Base-by-base conservation (phyloP, 306 rosid species). In the Morella rubra region DNA sequence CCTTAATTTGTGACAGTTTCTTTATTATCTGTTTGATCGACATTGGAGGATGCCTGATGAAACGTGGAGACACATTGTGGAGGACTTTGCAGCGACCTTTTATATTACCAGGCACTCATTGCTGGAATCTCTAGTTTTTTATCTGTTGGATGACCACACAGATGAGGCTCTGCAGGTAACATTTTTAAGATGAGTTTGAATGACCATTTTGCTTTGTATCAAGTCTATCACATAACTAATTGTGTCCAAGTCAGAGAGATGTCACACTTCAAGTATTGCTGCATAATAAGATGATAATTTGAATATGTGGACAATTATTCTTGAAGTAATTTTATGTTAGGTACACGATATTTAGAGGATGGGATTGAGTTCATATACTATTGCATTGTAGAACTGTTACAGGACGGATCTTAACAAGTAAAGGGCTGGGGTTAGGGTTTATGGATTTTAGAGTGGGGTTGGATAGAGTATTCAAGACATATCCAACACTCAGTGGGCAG, bases 11-110 rank as follows among this genome's bases (percentile, higher is more conserved):
- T 74, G 7, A 67, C 66, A 96, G 99, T 88, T 96, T 86, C 90
- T 96, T 27, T 96, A 96, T 83, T 96, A 84, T 85, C 86, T 96
- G 85, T 96, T 86, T 79, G 99, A 96, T 85, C 91, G 97, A 49
- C 91, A 93, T 83, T 93, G 99, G 99, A 86, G 86, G 55, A 77
- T 83, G 84, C 94, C 96, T 16, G 98, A 96, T 74, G 91, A 89
- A 74, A 79, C 80, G 70, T 96, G 99, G 99, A 93, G 93, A 66
- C 74, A 80, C 85, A 78, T 88, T 54, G 40, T 96, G 24, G 98
- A 91, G 60, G 98, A 96, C 76, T 96, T 96, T 56, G 93, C 98
- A 56, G 88, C 94, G 51, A 78, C 93, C 47, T 96, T 96, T 80
- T 87, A 84, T 61, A 88, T 89, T 71, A 81, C 90, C 73, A 89